phyloP scores from a whole-genome alignment of 2,329 filamentous ascomycete genomes.

The Fusarium aywerte region DNA sequence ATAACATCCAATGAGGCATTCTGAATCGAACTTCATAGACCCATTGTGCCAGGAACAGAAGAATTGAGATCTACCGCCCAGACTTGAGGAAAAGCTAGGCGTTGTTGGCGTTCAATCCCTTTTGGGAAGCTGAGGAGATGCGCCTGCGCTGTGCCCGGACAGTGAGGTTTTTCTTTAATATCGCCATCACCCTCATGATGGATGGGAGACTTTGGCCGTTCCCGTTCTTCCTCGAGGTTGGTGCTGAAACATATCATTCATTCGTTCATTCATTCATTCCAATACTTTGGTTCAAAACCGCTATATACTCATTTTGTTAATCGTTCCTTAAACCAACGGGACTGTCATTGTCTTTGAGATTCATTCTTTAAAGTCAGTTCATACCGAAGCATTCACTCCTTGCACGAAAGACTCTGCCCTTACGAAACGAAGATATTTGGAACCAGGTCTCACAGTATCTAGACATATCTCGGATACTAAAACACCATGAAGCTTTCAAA shows the following conservation, averaged over 20 bases:
- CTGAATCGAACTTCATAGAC: not conserved
- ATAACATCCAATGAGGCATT: slow-evolving; percentile 15
- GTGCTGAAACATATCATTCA: slow-evolving; percentile 32
- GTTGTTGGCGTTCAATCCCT: slow-evolving; percentile 11
- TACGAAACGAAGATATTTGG: not conserved
- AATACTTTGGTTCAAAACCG: slow-evolving; percentile 25
- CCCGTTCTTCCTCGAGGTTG: slow-evolving; percentile 35
- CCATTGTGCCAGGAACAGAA: slow-evolving; percentile 29
- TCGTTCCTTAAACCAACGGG: slow-evolving; percentile 31
- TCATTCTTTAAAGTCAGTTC: slow-evolving; percentile 30
- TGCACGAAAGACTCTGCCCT: not conserved
- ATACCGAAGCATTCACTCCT: slow-evolving; percentile 18
- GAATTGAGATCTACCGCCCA: slow-evolving; percentile 38
- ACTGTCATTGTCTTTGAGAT: slow-evolving; percentile 23
- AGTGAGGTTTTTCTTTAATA: slow-evolving; percentile 32
- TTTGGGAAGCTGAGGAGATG: slow-evolving; percentile 8
- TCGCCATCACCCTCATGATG: slow-evolving; percentile 13
- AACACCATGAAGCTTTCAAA: slow-evolving; percentile 49
- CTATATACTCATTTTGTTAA: slow-evolving; percentile 40
- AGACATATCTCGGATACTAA: not conserved
- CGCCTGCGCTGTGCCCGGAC: slow-evolving; percentile 14
- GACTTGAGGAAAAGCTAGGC: slow-evolving; percentile 24
- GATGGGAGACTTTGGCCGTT: slow-evolving; percentile 6
- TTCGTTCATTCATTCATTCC: slow-evolving; percentile 29
- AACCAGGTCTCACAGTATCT: slow-evolving; percentile 7